Conservation (phyloP, 164 flowering plant species). For the Macadamia integrifolia region DNA sequence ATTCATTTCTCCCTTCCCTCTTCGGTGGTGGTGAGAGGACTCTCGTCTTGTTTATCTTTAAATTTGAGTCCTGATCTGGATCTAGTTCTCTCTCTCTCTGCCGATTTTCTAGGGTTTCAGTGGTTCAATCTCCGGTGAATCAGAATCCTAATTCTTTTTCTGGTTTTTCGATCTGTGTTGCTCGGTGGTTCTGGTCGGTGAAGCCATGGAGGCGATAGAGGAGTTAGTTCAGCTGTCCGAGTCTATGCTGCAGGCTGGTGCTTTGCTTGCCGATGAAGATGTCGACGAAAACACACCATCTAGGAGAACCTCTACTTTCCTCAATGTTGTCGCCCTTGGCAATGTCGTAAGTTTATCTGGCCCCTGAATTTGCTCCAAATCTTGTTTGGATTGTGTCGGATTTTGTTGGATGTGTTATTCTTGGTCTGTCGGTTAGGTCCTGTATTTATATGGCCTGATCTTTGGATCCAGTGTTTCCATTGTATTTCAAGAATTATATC, state of each 20-base stretch:
- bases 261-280: constrained; percentile 91
- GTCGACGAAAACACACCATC: constrained; percentile 64
- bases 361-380: not conserved
- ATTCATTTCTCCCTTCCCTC: not conserved
- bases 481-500: not conserved
- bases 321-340: constrained; percentile 93
- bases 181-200: not conserved
- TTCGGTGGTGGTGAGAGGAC: not conserved
- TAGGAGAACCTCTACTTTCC: constrained; percentile 61
- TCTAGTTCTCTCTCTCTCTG: not conserved
- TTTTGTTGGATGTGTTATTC: not conserved
- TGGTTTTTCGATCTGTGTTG: not conserved
- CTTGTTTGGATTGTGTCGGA: constrained; percentile 8
- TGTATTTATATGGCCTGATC: not conserved
- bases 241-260: constrained; percentile 78
- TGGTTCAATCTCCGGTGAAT: not conserved
- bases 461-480: constrained; percentile 8
- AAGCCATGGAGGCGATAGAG: constrained; percentile 88
- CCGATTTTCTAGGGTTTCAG: not conserved
- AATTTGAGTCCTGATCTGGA: not conserved
- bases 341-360: constrained; percentile 65
- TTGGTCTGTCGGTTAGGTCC: not conserved
- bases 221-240: constrained; percentile 78
- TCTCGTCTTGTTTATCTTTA: not conserved
- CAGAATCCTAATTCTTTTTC: not conserved